Evolutionary conservation across 164 flowering plant genomes (phyloP), one percentile per base, ranked within the genome.

Genomic region (Piper longum): DNA sequence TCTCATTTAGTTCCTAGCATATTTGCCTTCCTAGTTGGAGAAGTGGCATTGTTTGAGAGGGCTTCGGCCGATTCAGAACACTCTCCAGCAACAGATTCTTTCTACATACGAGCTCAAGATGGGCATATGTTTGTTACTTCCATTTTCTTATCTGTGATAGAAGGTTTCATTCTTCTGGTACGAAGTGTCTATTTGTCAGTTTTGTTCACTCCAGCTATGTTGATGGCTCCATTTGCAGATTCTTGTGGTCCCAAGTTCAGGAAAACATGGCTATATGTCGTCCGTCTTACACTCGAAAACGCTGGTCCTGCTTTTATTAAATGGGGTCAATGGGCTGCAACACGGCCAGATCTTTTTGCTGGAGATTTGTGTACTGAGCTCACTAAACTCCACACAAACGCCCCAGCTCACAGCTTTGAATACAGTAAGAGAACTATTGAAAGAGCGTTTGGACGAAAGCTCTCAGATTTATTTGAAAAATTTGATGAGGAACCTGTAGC

Each of bases 311-410:
- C 96, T 64, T 89, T 88, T 65, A 88, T 88, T 26, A 86, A 88
- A 73, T 88, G 92, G 92, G 96, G 96, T 44, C 96, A 88, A 48
- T 88, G 96, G 92, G 87, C 89, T 17, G 96, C 96, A 6, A 74
- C 96, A 68, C 75, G 92, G 56, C 92, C 96, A 4, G 96, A 88
- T 79, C 83, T 86, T 39, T 86, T 88, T 62, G 85, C 96, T 56
- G 69, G 71, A 62, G 92, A 88, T 71, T 59, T 88, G 42, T 88
- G 96, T 56, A 19, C 67, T 18, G 83, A 82, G 70, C 85, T 88
- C 55, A 57, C 88, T 59, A 72, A 83, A 67, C 92, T 88, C 71
- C 96, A 88, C 43, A 70, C 79, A 0, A 75, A 83, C 14, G 92
- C 96, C 26, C 96, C 96, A 40, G 79, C 75, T 4, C 96, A 86